phyloP scores from a whole-genome alignment of 805 yeast species.

The Jamesozyma hellenica region DNA sequence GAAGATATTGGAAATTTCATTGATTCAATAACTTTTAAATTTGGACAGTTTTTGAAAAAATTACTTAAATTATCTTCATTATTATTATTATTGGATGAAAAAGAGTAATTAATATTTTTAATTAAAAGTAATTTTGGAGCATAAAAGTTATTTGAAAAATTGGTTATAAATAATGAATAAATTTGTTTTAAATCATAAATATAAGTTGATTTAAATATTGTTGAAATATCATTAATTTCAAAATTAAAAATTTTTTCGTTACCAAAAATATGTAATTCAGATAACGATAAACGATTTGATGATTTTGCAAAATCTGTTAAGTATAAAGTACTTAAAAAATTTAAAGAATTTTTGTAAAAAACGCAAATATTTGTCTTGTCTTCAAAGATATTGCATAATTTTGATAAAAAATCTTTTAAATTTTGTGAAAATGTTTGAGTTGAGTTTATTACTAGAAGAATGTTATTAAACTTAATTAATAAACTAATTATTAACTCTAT shows the following conservation, averaged over 20 bases:
- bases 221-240: slow-evolving; percentile 16
- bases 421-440: slow-evolving; percentile 17
- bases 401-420: slow-evolving; percentile 9
- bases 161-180: slow-evolving; percentile 16
- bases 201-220: slow-evolving; percentile 19
- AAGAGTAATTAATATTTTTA: slow-evolving; percentile 11
- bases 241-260: slow-evolving; percentile 2
- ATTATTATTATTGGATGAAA: neutral
- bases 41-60: slow-evolving; percentile 12
- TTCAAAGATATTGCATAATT: slow-evolving; percentile 7
- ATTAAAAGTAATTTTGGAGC: slow-evolving; percentile 13
- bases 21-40: slow-evolving; percentile 11
- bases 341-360: slow-evolving; percentile 15
- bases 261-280: slow-evolving; percentile 23
- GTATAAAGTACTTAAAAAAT: slow-evolving; percentile 22
- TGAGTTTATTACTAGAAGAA: slow-evolving; percentile 18
- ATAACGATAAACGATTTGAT: slow-evolving; percentile 7
- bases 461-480: slow-evolving; percentile 6
- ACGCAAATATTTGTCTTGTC: slow-evolving; percentile 14
- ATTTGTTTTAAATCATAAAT: slow-evolving; percentile 13
- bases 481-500: slow-evolving; percentile 3
- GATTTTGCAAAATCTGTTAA: slow-evolving; percentile 15
- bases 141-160: slow-evolving; percentile 7
- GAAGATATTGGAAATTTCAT: slow-evolving; percentile 14
- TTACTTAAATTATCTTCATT: slow-evolving; percentile 2